These are phyloP conservation scores for Plectranthus barbatus DNA, from an alignment of 257 asterid genomes.

Conservation along the genomic window DNA sequence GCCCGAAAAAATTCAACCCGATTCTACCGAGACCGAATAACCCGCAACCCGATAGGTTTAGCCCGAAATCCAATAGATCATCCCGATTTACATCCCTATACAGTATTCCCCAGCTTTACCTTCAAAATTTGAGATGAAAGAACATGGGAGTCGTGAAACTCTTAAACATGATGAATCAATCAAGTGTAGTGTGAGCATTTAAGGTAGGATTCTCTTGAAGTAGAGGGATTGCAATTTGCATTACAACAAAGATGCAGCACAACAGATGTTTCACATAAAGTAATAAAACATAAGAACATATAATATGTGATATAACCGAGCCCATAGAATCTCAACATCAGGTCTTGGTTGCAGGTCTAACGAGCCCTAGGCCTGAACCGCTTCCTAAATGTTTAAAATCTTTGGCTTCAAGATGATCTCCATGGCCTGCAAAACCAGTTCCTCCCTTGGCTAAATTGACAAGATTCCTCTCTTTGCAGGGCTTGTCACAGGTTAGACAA, in stretches of 20 bases:
- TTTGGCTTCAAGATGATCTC: constrained; percentile 84
- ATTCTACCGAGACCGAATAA: too few species aligned
- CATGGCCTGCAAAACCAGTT: constrained; percentile 93
- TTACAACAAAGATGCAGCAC: neutral
- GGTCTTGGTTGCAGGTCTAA: constrained; percentile 78
- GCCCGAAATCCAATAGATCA: too few species aligned
- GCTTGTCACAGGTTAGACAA: constrained; percentile 70
- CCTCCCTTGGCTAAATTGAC: constrained; percentile 80
- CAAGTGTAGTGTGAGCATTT: too few species aligned
- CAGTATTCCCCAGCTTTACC: too few species aligned
- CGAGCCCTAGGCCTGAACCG: constrained; percentile 90
- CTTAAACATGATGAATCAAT: too few species aligned
- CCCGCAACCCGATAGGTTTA: too few species aligned
- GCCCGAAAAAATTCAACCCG: too few species aligned
- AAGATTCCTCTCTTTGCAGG: constrained; percentile 71
- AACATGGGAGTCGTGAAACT: too few species aligned
- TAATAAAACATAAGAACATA: neutral
- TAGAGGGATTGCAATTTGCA: too few species aligned
- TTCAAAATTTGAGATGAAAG: too few species aligned
- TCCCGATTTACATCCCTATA: too few species aligned
- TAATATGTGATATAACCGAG: neutral
- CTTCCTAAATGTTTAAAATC: constrained; percentile 94
- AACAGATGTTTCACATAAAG: neutral
- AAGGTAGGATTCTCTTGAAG: too few species aligned
- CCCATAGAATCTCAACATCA: constrained; percentile 20